Conservation (phyloP, 441 rosid genomes). For the Croton laevigatus region DNA sequence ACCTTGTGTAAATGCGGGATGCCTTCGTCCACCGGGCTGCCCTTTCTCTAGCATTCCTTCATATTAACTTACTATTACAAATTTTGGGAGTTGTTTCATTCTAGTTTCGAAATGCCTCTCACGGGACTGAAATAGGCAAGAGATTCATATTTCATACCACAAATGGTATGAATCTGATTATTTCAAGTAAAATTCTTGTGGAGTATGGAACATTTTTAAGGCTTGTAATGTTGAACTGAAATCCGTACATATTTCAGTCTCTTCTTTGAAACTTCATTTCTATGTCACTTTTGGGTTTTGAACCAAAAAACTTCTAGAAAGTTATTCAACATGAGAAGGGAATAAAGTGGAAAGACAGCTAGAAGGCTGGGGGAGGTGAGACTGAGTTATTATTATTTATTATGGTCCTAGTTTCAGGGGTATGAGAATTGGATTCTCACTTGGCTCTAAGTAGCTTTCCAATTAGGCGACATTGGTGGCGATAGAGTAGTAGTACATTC, state of each 20-base stretch:
- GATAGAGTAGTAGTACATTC: too few relatives aligned
- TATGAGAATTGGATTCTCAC: too few relatives aligned
- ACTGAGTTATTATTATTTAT: too few relatives aligned
- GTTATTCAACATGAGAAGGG: slow-evolving; percentile 34
- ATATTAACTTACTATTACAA: neutral
- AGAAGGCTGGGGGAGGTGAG: neutral
- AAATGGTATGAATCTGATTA: too few relatives aligned
- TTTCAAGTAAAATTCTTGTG: too few relatives aligned
- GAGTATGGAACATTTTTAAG: neutral
- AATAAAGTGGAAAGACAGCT: neutral
- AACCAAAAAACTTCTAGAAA: slow-evolving; percentile 18
- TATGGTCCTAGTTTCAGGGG: too few relatives aligned
- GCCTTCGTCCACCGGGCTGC: neutral
- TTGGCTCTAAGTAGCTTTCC: too few relatives aligned
- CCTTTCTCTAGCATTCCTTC: neutral
- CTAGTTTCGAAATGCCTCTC: neutral
- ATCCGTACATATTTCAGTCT: slow-evolving; percentile 18
- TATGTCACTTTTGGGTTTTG: neutral
- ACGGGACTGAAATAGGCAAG: too few relatives aligned
- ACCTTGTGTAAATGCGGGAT: too few relatives aligned
- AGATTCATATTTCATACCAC: too few relatives aligned
- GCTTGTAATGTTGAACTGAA: slow-evolving; percentile 13
- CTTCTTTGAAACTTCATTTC: neutral
- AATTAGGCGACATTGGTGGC: too few relatives aligned
- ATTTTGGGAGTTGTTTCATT: neutral